Evolutionary conservation across 306 rosid species (phyloP).

Genomic region (Sindora glabra): DNA sequence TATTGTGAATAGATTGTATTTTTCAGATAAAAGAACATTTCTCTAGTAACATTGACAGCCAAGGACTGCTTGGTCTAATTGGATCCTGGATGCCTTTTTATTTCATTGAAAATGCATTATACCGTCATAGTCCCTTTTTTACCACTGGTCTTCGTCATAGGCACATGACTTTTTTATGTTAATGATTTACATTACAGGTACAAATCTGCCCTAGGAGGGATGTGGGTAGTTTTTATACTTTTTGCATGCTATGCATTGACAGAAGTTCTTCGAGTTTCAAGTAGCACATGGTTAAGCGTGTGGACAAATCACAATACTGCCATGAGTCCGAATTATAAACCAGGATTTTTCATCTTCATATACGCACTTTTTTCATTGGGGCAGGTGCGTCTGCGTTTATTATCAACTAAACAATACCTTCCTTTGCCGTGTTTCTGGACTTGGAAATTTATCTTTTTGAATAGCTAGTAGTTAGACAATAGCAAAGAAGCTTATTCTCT

Average conservation of each 20-base stretch:
- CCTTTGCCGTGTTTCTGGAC: background rate
- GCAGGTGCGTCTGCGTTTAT: constrained; percentile 42
- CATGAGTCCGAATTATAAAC: constrained; percentile 30
- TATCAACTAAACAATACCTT: constrained; percentile 1
- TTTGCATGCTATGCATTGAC: constrained; percentile 49
- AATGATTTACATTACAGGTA: constrained; percentile 48
- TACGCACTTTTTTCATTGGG: constrained; percentile 67
- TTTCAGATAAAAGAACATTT: background rate
- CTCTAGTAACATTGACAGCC: background rate
- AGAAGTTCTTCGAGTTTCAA: constrained; percentile 69
- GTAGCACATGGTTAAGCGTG: constrained; percentile 77
- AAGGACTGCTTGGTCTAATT: background rate
- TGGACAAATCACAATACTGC: constrained; percentile 65
- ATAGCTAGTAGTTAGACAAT: constrained; percentile 1
- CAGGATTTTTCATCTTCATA: constrained; percentile 59
- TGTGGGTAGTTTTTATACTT: constrained; percentile 63
- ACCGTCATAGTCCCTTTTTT: background rate
- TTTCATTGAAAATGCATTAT: background rate
- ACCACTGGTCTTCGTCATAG: background rate
- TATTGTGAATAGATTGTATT: background rate
- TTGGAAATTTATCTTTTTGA: background rate
- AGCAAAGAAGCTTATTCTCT: constrained; percentile 4
- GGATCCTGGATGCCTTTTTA: background rate
- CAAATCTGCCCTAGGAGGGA: constrained; percentile 73
- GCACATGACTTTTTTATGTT: background rate